phyloP scores from a whole-genome alignment of 352 stramenopile species.

The Phytopythium boreale region DNA sequence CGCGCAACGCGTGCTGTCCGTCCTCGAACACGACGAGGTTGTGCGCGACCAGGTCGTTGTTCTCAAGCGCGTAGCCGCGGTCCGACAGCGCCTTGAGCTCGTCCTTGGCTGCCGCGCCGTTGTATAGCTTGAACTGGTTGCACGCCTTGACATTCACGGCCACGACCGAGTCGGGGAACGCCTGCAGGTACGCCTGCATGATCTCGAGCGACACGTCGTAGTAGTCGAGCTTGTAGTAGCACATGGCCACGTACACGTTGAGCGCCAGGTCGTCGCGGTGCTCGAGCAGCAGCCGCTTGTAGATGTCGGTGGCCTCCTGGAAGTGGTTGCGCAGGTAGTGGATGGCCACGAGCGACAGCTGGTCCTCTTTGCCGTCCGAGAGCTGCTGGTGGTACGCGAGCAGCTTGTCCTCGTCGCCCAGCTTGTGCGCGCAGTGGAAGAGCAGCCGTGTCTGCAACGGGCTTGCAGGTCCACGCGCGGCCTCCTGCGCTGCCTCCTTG shows the following conservation, averaged over 20 bases:
- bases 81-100: conserved; percentile 92
- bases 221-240: conserved; percentile 98
- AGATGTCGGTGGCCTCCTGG: conserved; percentile 95
- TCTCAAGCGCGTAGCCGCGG: conserved; percentile 84
- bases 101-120: conserved; percentile 93
- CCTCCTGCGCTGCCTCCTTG: conserved; percentile 84
- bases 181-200: conserved; percentile 94
- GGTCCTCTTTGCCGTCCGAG: conserved; percentile 90
- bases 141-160: conserved; percentile 97
- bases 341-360: conserved; percentile 94
- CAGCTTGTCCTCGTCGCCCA: conserved; percentile 93
- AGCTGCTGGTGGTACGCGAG: conserved; percentile 94
- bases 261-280: conserved; percentile 95
- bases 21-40: conserved; percentile 97
- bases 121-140: conserved; percentile 97
- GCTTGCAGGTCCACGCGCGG: conserved; percentile 49
- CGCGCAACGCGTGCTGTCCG: conserved; percentile 90
- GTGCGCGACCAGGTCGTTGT: conserved; percentile 94
- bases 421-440: conserved; percentile 94
- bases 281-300: conserved; percentile 94
- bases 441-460: conserved; percentile 92
- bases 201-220: conserved; percentile 98
- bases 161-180: conserved; percentile 88
- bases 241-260: conserved; percentile 98
- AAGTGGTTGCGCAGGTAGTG: conserved; percentile 95